A percentile compares a stretch with the other conserved stretches of the same genome.
These are phyloP conservation scores for Odonthalia washingtoniensis DNA, from an alignment of 31 red algal species.

Conservation along the genomic window DNA sequence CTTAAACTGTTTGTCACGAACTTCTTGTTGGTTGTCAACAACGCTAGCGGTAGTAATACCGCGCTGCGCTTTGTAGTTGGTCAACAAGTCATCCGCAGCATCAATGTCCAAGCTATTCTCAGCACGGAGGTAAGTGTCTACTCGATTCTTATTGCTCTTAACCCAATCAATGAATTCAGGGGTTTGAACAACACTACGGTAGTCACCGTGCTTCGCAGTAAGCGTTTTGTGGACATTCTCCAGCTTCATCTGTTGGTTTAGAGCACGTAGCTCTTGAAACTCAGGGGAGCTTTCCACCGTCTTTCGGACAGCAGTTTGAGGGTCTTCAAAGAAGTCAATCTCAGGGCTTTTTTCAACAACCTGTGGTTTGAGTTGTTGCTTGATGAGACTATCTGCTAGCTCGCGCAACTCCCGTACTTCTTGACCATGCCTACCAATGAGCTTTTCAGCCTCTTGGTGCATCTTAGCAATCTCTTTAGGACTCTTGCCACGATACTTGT, in stretches of 20 bases:
- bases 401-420: not conserved
- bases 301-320: not conserved
- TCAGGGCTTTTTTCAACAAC: not conserved
- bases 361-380: not conserved
- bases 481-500: not conserved
- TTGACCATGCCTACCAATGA: not conserved
- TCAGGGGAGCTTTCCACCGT: not conserved
- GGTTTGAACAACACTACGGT: not conserved
- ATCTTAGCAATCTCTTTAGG: not conserved
- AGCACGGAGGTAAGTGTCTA: not conserved
- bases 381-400: not conserved
- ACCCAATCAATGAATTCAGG: not conserved
- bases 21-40: not conserved
- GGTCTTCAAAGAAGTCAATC: not conserved
- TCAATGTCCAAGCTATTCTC: not conserved
- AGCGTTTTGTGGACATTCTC: not conserved
- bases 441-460: constrained; percentile 20
- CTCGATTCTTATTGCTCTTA: not conserved
- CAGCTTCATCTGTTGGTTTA: not conserved
- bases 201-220: not conserved
- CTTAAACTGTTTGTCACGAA: not conserved
- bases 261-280: not conserved
- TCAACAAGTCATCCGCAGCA: not conserved
- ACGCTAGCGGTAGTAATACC: not conserved
- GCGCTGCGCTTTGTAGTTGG: not conserved